Conservation (phyloP, 768 basidiomycete genomes). For the Mycena albidolilacea region DNA sequence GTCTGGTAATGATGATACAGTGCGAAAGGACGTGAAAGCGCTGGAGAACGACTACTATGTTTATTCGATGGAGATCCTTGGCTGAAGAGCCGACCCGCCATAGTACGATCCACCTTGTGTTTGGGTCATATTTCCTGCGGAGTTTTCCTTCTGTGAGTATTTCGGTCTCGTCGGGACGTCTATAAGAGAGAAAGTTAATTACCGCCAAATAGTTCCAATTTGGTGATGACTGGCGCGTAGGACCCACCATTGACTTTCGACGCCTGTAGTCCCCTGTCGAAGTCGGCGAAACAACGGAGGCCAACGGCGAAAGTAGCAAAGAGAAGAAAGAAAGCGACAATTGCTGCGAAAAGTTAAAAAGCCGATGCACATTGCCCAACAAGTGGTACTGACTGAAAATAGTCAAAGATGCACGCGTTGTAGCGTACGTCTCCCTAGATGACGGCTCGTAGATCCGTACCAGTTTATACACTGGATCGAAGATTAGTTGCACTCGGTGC, state of each 20-base stretch:
- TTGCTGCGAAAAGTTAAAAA: conserved; percentile 60
- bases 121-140: conserved; percentile 61
- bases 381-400: conserved; percentile 76
- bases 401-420: conserved; percentile 86
- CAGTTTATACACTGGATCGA: conserved; percentile 81
- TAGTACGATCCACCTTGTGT: conserved; percentile 60
- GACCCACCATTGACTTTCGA: conserved; percentile 85
- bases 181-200: conserved; percentile 51
- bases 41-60: conserved; percentile 48
- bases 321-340: conserved; percentile 82
- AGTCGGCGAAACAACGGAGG: conserved; percentile 85
- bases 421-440: conserved; percentile 68
- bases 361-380: background rate
- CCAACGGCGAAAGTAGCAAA: conserved; percentile 84
- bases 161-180: conserved; percentile 65
- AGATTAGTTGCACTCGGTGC: conserved; percentile 1
- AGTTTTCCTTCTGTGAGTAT: conserved; percentile 56
- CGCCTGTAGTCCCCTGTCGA: conserved; percentile 81
- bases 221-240: conserved; percentile 43
- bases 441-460: conserved; percentile 82
- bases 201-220: conserved; percentile 52
- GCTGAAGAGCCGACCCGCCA: conserved; percentile 58
- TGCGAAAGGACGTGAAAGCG: conserved; percentile 22
- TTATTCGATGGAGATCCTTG: conserved; percentile 86
- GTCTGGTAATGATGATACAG: conserved; percentile 32